These are phyloP conservation scores for Ogataea paradorogensis DNA, from an alignment of 805 yeast species.

Conservation along the genomic window DNA sequence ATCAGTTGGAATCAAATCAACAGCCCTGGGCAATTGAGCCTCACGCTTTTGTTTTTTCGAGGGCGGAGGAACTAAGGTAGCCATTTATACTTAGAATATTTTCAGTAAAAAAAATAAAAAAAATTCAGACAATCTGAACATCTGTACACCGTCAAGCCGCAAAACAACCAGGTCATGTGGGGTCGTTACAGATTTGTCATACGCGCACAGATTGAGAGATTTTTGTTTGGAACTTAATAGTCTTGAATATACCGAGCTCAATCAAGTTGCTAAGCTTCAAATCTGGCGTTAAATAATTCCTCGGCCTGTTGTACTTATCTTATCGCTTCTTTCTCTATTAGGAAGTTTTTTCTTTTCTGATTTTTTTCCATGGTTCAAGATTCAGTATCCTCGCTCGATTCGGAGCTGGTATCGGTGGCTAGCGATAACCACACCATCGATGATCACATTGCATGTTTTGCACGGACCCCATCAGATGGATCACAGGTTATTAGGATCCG, in stretches of 20 bases:
- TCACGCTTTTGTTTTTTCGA: constrained; percentile 82
- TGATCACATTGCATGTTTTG: not conserved
- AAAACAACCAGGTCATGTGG: no score
- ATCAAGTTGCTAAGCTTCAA: no score
- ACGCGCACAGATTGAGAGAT: no score
- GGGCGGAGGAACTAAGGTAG: constrained; percentile 91
- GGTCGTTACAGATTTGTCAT: no score
- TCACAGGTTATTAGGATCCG: not conserved
- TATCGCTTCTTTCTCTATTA: constrained; percentile 2
- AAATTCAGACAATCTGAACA: not conserved
- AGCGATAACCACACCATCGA: not conserved
- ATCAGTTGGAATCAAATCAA: constrained; percentile 69
- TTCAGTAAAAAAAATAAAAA: not conserved
- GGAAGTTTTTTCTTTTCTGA: not conserved
- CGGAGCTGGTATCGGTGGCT: not conserved
- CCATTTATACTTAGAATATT: constrained; percentile 47
- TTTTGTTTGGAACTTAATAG: no score
- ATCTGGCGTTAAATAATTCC: not conserved
- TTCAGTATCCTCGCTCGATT: constrained; percentile 3
- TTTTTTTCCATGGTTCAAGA: constrained; percentile 1
- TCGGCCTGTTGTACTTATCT: not conserved
- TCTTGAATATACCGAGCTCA: no score
- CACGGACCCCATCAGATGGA: not conserved
- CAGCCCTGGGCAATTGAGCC: constrained; percentile 79
- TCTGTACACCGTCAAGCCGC: constrained; percentile 2